Evolutionary conservation across 2,329 filamentous ascomycete species (phyloP).

Genomic region (Pyricularia sp.): DNA sequence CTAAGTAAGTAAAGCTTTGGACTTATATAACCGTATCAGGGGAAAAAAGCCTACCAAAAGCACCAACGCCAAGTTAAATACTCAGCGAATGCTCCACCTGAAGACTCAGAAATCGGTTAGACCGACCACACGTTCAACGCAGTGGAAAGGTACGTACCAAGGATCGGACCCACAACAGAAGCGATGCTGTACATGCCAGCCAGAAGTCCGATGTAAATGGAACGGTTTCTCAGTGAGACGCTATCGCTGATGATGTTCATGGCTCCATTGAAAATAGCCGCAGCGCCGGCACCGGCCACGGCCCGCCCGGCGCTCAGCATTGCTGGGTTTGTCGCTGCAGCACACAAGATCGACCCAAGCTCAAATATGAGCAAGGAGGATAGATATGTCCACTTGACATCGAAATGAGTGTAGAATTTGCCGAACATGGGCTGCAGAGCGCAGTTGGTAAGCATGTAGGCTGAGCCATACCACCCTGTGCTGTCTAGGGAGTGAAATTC

Average conservation of each 20-base stretch:
- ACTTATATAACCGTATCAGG: too few relatives aligned
- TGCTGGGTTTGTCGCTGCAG: conserved; percentile 29
- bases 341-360: conserved; percentile 28
- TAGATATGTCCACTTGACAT: conserved; percentile 24
- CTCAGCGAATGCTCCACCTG: conserved; percentile 22
- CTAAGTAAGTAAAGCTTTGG: too few relatives aligned
- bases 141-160: conserved; percentile 17
- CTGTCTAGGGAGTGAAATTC: conserved; percentile 7
- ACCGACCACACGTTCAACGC: too few relatives aligned
- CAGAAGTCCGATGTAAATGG: conserved; percentile 13
- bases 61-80: conserved; percentile 32
- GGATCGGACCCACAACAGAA: conserved; percentile 31
- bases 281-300: conserved; percentile 39
- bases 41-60: conserved; percentile 15
- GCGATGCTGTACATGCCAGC: conserved; percentile 26
- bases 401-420: conserved; percentile 33
- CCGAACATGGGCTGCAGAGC: conserved; percentile 36
- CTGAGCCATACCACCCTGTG: conserved; percentile 14
- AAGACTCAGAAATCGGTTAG: too few relatives aligned
- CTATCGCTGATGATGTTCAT: conserved; percentile 37
- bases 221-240: conserved; percentile 28
- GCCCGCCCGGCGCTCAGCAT: conserved; percentile 46
- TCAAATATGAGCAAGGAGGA: conserved; percentile 37
- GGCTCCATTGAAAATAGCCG: conserved; percentile 38
- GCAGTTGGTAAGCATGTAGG: conserved; percentile 33